phyloP scores from a whole-genome alignment of 2,329 filamentous ascomycete genomes.

The Aspergillus floridensis region DNA sequence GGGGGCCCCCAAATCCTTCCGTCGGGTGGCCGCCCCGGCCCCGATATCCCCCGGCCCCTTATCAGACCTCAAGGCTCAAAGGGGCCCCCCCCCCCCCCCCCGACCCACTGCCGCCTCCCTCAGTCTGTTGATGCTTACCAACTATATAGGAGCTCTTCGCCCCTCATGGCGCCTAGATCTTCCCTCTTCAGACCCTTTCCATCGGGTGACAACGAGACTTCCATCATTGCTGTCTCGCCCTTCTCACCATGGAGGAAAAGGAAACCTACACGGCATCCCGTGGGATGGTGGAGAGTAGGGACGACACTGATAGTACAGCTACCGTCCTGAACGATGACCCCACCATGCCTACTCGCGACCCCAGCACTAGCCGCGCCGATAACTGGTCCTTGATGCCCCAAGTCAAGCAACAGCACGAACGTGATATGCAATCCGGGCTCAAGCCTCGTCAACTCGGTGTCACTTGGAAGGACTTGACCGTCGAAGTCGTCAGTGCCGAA shows the following conservation, averaged over 20 bases:
- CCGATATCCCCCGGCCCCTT: neutral
- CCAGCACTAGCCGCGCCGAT: slow-evolving; percentile 25
- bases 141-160: slow-evolving; percentile 1
- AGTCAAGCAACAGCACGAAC: slow-evolving; percentile 45
- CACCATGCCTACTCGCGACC: slow-evolving; percentile 8
- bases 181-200: neutral
- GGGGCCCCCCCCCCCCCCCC: too few species aligned
- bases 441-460: slow-evolving; percentile 58
- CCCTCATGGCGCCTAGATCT: neutral
- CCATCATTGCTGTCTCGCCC: neutral
- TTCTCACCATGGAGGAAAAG: neutral
- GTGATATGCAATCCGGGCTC: slow-evolving; percentile 47
- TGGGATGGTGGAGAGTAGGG: slow-evolving; percentile 2
- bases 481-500: slow-evolving; percentile 60
- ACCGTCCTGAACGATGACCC: slow-evolving; percentile 28
- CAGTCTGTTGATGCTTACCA: neutral
- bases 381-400: slow-evolving; percentile 53
- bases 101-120: neutral
- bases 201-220: slow-evolving; percentile 1
- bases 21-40: neutral
- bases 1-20: neutral
- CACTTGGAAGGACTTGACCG: slow-evolving; percentile 63
- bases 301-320: slow-evolving; percentile 29
- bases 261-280: neutral
- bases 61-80: too few species aligned